Percentiles rank a stretch among this genome's conserved stretches.
phyloP scores from a whole-genome alignment of 2,329 filamentous ascomycete species.

The Calonectria honghensis region DNA sequence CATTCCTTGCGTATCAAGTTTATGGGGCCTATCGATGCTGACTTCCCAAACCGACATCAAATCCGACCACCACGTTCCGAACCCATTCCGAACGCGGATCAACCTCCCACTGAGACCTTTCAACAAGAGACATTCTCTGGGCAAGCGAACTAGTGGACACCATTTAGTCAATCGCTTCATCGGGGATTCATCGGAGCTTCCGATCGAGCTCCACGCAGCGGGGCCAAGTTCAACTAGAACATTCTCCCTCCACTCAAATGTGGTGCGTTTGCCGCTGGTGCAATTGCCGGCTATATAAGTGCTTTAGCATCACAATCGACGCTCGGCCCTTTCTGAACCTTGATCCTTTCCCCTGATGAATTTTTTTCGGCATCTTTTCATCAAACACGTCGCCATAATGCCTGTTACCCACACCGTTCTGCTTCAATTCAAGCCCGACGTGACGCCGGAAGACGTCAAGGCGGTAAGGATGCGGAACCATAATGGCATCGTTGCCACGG shows the following conservation, averaged over 20 bases:
- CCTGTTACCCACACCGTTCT: constrained; percentile 48
- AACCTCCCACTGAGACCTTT: neutral
- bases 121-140: neutral
- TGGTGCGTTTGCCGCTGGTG: constrained; percentile 19
- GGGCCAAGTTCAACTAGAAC: constrained; percentile 6
- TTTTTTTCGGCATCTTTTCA: neutral
- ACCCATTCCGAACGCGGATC: neutral
- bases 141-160: too few species aligned
- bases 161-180: neutral
- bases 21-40: neutral
- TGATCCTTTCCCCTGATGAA: neutral
- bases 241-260: neutral
- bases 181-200: constrained; percentile 10
- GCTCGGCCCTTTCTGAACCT: neutral
- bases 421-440: constrained; percentile 47
- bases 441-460: constrained; percentile 33
- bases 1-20: neutral
- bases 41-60: neutral
- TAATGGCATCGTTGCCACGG: neutral
- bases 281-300: constrained; percentile 6
- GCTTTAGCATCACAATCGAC: neutral
- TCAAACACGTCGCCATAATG: constrained; percentile 8
- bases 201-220: constrained; percentile 3
- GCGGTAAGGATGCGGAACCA: constrained; percentile 27
- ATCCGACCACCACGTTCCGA: neutral